phyloP scores from a whole-genome alignment of 2,329 filamentous ascomycete species.

The Xylariaceae sp. region DNA sequence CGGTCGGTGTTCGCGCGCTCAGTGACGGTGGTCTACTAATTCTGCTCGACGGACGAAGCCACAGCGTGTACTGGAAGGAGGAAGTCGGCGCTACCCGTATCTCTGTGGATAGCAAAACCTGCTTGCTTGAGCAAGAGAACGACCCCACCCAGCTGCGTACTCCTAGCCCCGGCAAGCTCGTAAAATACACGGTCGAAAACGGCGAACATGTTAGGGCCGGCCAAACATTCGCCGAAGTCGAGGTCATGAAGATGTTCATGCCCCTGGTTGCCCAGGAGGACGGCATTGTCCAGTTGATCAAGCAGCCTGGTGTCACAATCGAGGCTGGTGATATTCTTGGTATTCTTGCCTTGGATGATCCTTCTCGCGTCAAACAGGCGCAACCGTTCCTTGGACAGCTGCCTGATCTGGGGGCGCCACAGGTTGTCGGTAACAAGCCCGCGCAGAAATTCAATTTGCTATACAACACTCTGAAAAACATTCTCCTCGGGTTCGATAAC shows the following conservation, averaged over 20 bases:
- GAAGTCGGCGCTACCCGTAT: slow-evolving; percentile 94
- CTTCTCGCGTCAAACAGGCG: slow-evolving; percentile 93
- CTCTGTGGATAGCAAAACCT: slow-evolving; percentile 97
- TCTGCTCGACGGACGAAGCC: slow-evolving; percentile 86
- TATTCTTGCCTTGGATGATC: slow-evolving; percentile 93
- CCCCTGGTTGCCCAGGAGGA: slow-evolving; percentile 93
- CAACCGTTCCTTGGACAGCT: slow-evolving; percentile 91
- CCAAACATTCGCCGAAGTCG: slow-evolving; percentile 92
- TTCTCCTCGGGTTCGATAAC: slow-evolving; percentile 93
- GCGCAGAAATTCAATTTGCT: slow-evolving; percentile 83
- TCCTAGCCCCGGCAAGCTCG: slow-evolving; percentile 93
- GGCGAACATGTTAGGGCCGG: slow-evolving; percentile 91
- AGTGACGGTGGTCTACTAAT: slow-evolving; percentile 93
- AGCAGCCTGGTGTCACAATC: slow-evolving; percentile 96
- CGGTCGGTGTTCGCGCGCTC: slow-evolving; percentile 87
- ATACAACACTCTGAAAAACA: slow-evolving; percentile 79
- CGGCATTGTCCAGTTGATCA: slow-evolving; percentile 96
- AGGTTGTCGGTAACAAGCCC: slow-evolving; percentile 87
- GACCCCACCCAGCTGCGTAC: slow-evolving; percentile 96
- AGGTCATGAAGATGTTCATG: slow-evolving; percentile 99
- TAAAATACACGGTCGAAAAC: slow-evolving; percentile 97
- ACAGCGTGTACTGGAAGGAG: slow-evolving; percentile 99
- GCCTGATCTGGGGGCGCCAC: slow-evolving; percentile 81
- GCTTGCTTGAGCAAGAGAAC: slow-evolving; percentile 96
- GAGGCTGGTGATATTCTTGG: slow-evolving; percentile 98